Evolutionary conservation across 2,329 filamentous ascomycete species (phyloP).

Genomic region (Fusarium sp.): DNA sequence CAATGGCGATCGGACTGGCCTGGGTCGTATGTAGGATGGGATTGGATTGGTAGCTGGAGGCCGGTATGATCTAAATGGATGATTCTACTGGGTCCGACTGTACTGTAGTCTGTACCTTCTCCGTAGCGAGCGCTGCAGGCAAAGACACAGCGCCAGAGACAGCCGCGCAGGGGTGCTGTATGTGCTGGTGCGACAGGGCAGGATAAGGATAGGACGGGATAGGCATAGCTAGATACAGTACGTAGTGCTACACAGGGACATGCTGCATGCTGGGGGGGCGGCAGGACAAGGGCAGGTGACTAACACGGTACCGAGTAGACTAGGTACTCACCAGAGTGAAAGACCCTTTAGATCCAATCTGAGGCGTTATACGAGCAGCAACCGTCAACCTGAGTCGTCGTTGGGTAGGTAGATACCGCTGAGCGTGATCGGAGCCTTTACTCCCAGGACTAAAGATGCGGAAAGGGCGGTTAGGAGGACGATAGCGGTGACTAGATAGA

Average conservation of each 20-base stretch:
- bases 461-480: conserved; percentile 31
- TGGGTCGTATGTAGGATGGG: background rate
- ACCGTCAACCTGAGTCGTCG: conserved; percentile 37
- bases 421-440: conserved; percentile 42
- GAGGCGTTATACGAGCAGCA: conserved; percentile 38
- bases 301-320: conserved; percentile 36
- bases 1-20: conserved; percentile 36
- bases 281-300: conserved; percentile 44
- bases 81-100: conserved; percentile 17
- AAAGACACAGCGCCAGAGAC: background rate
- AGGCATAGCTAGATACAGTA: conserved; percentile 29
- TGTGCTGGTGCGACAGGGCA: conserved; percentile 34
- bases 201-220: conserved; percentile 35
- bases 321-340: background rate
- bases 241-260: background rate
- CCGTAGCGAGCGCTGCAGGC: conserved; percentile 22
- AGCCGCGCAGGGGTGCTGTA: conserved; percentile 22
- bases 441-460: conserved; percentile 23
- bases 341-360: conserved; percentile 32
- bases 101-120: background rate
- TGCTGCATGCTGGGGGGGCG: conserved; percentile 18
- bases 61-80: conserved; percentile 31
- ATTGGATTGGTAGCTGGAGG: conserved; percentile 9
- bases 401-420: background rate
- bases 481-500: conserved; percentile 38